These are phyloP conservation scores for Fusarium paranaense DNA, from an alignment of 2,329 filamentous ascomycete species.

Conservation along the genomic window DNA sequence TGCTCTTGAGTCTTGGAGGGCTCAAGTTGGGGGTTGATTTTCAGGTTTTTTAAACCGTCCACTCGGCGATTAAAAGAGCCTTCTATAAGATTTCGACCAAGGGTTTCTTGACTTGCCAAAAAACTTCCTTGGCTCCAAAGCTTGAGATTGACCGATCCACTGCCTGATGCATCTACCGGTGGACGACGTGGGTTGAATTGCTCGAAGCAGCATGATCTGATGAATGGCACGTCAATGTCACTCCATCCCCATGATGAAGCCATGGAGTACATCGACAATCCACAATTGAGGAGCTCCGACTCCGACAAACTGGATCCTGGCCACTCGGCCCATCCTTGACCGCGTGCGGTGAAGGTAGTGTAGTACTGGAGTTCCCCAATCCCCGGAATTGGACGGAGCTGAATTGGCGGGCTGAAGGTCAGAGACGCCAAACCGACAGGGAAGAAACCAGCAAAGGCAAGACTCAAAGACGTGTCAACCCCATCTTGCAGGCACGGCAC, in stretches of 20 bases:
- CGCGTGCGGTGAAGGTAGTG: constrained; percentile 7
- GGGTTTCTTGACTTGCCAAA: not conserved
- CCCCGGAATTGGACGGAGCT: constrained; percentile 40
- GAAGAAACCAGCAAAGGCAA: not conserved
- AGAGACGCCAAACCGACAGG: not conserved
- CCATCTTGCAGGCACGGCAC: not conserved
- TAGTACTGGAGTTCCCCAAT: constrained; percentile 26
- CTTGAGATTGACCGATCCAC: constrained; percentile 29
- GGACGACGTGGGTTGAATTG: constrained; percentile 11
- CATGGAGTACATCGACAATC: constrained; percentile 10
- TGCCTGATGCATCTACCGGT: constrained; percentile 27
- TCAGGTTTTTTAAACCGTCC: constrained; percentile 2
- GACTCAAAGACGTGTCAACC: not conserved
- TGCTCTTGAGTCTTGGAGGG: not conserved
- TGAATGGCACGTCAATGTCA: constrained; percentile 26
- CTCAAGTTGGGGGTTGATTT: not conserved
- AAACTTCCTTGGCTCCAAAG: constrained; percentile 1
- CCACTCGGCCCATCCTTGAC: constrained; percentile 10
- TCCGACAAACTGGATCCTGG: not conserved
- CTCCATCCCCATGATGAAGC: constrained; percentile 29
- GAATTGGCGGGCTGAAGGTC: constrained; percentile 26
- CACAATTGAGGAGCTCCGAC: constrained; percentile 9
- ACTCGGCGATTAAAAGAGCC: constrained; percentile 11
- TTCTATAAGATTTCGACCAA: constrained; percentile 6
- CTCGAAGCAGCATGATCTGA: constrained; percentile 29